These are phyloP conservation scores for Podila epicladia DNA, from an alignment of 192 early-diverging fungal species.

Conservation along the genomic window DNA sequence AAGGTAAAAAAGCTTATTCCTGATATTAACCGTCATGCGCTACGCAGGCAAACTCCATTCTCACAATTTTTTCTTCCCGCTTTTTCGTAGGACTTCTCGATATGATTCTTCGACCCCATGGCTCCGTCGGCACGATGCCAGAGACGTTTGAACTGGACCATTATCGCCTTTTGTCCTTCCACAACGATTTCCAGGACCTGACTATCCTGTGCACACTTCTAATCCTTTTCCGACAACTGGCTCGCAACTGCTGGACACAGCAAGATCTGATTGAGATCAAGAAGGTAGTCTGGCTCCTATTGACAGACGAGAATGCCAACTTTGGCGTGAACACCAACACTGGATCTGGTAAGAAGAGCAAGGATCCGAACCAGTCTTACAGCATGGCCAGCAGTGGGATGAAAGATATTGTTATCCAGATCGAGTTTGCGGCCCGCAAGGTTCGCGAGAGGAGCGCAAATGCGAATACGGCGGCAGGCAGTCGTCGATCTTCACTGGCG, in stretches of 20 bases:
- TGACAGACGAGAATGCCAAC: conserved; percentile 50
- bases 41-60: no score
- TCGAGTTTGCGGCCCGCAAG: conserved; percentile 50
- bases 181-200: conserved; percentile 56
- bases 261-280: conserved; percentile 54
- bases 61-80: no score
- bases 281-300: conserved; percentile 34
- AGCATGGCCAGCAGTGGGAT: conserved; percentile 29
- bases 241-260: conserved; percentile 41
- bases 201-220: conserved; percentile 50
- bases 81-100: conserved; percentile 22
- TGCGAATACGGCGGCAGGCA: background rate
- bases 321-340: conserved; percentile 38
- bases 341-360: background rate
- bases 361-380: background rate
- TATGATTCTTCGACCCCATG: conserved; percentile 36
- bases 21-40: no score
- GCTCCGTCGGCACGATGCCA: conserved; percentile 33
- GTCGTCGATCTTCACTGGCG: conserved; percentile 9
- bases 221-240: conserved; percentile 52
- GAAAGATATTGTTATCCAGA: conserved; percentile 51
- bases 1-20: conserved; percentile 8
- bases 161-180: conserved; percentile 50
- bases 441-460: conserved; percentile 38
- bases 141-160: conserved; percentile 54